Conservation (phyloP, 2,329 filamentous ascomycete species). For the Microcyclosporella mali region DNA sequence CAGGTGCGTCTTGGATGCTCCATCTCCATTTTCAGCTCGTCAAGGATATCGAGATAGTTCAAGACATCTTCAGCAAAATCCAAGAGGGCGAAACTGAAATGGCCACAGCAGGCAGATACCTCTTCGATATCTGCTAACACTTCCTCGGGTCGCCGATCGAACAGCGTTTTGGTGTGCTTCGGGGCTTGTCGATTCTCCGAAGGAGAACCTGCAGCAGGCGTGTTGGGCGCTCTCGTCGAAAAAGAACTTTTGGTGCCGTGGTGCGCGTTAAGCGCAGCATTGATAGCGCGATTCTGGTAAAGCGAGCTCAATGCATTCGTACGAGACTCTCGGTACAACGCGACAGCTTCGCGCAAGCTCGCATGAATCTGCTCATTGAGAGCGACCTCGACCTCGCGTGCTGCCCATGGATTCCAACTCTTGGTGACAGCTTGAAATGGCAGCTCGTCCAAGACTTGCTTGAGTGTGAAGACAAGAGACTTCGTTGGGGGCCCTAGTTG, state of each 20-base stretch:
- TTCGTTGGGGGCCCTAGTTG: constrained; percentile 92
- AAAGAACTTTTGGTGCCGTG: constrained; percentile 55
- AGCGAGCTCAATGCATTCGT: constrained; percentile 69
- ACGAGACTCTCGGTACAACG: constrained; percentile 70
- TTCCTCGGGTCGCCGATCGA: constrained; percentile 42
- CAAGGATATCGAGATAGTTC: constrained; percentile 72
- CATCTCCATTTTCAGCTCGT: constrained; percentile 68
- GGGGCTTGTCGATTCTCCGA: constrained; percentile 5
- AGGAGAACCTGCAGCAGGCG: constrained; percentile 12
- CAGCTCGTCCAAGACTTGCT: constrained; percentile 79
- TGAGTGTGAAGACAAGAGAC: constrained; percentile 84
- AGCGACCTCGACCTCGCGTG: constrained; percentile 57
- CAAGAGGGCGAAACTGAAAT: constrained; percentile 87
- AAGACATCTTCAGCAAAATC: constrained; percentile 88
- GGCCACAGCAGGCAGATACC: constrained; percentile 92
- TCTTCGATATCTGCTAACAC: constrained; percentile 93
- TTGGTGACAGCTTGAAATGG: constrained; percentile 54
- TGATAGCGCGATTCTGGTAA: constrained; percentile 74
- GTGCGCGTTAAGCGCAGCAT: constrained; percentile 33
- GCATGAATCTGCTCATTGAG: constrained; percentile 74
- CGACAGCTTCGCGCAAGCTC: constrained; percentile 73
- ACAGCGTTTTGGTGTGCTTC: constrained; percentile 13
- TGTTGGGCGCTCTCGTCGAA: constrained; percentile 40
- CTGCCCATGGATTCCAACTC: constrained; percentile 18
- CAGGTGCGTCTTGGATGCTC: constrained; percentile 60